Conservation (phyloP, 768 basidiomycete genomes). For the Macrocybe gigantea region DNA sequence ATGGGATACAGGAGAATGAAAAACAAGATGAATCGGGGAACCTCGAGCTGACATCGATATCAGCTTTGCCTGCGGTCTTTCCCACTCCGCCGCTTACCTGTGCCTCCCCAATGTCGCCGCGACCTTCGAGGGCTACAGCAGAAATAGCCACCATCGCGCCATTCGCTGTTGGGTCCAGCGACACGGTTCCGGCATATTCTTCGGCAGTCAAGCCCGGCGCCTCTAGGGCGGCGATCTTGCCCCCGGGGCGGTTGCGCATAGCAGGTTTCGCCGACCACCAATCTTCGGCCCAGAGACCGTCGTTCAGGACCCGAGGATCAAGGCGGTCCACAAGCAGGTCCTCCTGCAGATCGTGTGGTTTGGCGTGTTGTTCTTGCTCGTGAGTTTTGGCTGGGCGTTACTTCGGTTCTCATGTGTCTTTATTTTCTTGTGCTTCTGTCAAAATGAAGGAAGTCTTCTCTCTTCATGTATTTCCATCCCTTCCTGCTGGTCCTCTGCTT, state of each 20-base stretch:
- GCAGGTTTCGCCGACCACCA: constrained; percentile 20
- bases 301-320: constrained; percentile 30
- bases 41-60: not conserved
- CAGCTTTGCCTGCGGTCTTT: not conserved
- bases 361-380: constrained; percentile 17
- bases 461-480: no score
- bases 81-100: not conserved
- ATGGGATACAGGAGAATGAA: not conserved
- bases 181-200: constrained; percentile 1
- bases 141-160: constrained; percentile 13
- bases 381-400: constrained; percentile 6
- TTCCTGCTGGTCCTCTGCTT: no score
- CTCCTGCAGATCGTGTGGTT: constrained; percentile 20
- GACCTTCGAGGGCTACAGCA: not conserved
- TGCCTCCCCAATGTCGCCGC: not conserved
- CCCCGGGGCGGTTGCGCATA: constrained; percentile 1
- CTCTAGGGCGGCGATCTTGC: not conserved
- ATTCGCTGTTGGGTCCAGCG: constrained; percentile 7
- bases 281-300: constrained; percentile 35
- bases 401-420: not conserved
- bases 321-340: constrained; percentile 22
- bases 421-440: not conserved
- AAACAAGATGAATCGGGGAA: not conserved
- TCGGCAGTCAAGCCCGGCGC: no score
- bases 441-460: no score